A percentile compares a stretch with the other conserved stretches of the same genome.
Evolutionary conservation across 352 stramenopile genomes (phyloP).

Genomic region (Heterotrichella gracilis): DNA sequence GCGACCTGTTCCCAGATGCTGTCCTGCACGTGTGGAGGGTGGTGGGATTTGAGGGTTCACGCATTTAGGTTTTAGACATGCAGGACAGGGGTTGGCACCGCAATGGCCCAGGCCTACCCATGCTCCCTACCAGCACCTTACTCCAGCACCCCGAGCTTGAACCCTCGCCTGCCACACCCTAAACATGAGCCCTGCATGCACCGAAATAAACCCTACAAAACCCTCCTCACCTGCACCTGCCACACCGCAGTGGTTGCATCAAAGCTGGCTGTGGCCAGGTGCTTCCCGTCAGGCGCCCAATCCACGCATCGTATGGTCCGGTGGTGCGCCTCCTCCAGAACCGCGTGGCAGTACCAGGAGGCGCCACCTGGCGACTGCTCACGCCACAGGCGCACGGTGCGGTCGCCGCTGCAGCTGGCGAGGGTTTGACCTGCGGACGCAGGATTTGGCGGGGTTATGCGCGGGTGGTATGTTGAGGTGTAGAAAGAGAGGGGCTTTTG

Average conservation of each 20-base stretch:
- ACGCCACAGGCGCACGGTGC: conserved; percentile 38
- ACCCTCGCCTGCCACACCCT: conserved; percentile 11
- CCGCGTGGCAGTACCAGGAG: conserved; percentile 48
- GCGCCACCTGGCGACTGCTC: background rate
- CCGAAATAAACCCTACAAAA: too few relatives aligned
- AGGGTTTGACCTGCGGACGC: conserved; percentile 43
- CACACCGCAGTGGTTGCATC: conserved; percentile 69
- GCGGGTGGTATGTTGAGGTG: too few relatives aligned
- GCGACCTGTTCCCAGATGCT: too few relatives aligned
- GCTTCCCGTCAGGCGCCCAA: conserved; percentile 39
- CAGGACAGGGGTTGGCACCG: too few relatives aligned
- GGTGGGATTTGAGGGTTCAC: too few relatives aligned
- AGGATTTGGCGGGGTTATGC: too few relatives aligned
- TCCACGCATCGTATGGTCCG: conserved; percentile 63
- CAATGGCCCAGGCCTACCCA: too few relatives aligned
- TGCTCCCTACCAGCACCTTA: too few relatives aligned
- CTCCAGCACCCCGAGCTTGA: background rate
- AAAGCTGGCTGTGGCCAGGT: conserved; percentile 67
- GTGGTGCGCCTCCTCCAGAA: conserved; percentile 58
- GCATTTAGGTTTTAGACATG: too few relatives aligned
- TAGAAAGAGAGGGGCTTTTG: too few relatives aligned
- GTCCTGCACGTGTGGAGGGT: too few relatives aligned
- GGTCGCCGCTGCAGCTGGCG: conserved; percentile 51
- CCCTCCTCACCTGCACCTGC: too few relatives aligned
- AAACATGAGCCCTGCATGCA: conserved; percentile 8